Percentiles rank a stretch among this genome's conserved stretches.
phyloP scores from a whole-genome alignment of 345 rosid species.

The Hypericum perforatum region DNA sequence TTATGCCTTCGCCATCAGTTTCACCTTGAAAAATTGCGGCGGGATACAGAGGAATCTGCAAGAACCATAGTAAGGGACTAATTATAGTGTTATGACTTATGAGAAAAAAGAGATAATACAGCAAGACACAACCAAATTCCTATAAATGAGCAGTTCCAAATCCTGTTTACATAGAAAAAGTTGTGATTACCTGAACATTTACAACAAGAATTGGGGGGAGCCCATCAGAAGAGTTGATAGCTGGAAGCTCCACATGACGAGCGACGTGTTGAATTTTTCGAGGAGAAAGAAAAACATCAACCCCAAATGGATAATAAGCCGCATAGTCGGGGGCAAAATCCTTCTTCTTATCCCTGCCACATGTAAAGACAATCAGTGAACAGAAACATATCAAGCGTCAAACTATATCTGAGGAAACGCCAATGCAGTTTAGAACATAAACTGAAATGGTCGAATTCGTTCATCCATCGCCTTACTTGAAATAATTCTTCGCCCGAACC shows the following conservation, averaged over 20 bases:
- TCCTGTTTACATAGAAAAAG: too few relatives aligned
- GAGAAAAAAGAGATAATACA: too few relatives aligned
- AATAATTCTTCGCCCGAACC: slow-evolving; percentile 8
- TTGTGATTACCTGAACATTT: not conserved
- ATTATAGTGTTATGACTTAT: too few relatives aligned
- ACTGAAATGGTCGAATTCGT: too few relatives aligned
- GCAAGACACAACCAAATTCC: too few relatives aligned
- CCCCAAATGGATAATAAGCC: slow-evolving; percentile 7
- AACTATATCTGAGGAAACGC: too few relatives aligned
- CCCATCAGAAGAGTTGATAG: not conserved
- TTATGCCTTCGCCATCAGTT: slow-evolving; percentile 9
- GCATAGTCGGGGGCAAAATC: slow-evolving; percentile 3
- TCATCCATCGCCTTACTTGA: not conserved
- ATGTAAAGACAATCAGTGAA: not conserved
- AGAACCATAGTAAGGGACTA: not conserved
- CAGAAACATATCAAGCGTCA: not conserved
- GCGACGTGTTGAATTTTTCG: slow-evolving; percentile 8
- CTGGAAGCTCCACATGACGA: slow-evolving; percentile 7
- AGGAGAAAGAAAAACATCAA: slow-evolving; percentile 8
- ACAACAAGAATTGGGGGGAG: slow-evolving; percentile 1
- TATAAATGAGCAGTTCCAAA: too few relatives aligned
- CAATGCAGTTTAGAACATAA: too few relatives aligned
- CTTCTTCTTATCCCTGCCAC: slow-evolving; percentile 7
- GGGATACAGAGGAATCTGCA: not conserved
- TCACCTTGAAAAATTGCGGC: slow-evolving; percentile 4